Base-by-base conservation (phyloP, 2,329 filamentous ascomycete species). In the Nemania sp. region DNA sequence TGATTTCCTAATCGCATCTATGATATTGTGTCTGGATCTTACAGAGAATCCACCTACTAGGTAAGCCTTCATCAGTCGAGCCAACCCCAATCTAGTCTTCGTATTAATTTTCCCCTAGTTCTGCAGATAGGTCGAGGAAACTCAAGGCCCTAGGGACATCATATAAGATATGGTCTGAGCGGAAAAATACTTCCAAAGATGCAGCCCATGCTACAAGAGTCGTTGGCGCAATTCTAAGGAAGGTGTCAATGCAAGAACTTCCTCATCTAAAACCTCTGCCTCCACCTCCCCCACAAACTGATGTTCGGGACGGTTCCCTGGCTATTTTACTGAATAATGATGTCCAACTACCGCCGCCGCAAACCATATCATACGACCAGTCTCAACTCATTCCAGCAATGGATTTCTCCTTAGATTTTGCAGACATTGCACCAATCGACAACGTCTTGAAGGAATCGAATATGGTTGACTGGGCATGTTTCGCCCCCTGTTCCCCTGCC, bases 1-100 rank as follows among this genome's bases (percentile, higher is more conserved):
- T 38, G 86, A 89, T 70, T 89, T 88, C 67, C 77, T 89, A 27
- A 82, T 89, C 20, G 87, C 87, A 0, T 83, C 86, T 13, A 89
- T 89, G 85, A 84, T 89, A 47, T 73, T 89, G 5, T 89, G 86
- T 64, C 75, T 89, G 2, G 84, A 86, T 68, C 75, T 85, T 13
- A 79, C 78, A 26, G 82, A 83, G 68, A 80, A 79, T 20, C 70
- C 73, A 29, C 76, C 80, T 22, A 79, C 77, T 68, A 79, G 74
- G 82, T 82, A 76, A 70, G 77, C 51, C n/a, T 27, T 26, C 18
- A 47, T 57, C 8, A 24, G 27, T n/a, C 7, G 41, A 7, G 7
- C 6, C 32, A 35, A 35, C 11, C 11, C 7, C 18, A 43, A 27
- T 15, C 8, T 7, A 38, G 8, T 26, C 11, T 8, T 18, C 27